Conservation (phyloP, 2,329 filamentous ascomycete species). For the Claviceps pazoutovae region DNA sequence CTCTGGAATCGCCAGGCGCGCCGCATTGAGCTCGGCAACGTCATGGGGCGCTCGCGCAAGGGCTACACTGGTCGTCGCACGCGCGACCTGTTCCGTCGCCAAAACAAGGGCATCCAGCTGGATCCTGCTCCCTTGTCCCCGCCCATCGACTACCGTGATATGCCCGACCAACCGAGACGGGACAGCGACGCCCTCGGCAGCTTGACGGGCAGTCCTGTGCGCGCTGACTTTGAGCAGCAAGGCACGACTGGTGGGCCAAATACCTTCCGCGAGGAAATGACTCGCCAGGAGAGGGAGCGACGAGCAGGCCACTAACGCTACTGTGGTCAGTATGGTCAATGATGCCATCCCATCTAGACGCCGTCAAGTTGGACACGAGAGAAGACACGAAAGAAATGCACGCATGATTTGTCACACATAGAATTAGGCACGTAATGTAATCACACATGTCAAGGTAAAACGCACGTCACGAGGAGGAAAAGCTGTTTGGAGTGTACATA, state of each 20-base stretch:
- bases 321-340: too few species aligned
- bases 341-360: too few species aligned
- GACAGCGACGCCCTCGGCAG: constrained; percentile 38
- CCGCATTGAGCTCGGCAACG: constrained; percentile 34
- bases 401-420: too few species aligned
- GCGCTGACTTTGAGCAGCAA: constrained; percentile 27
- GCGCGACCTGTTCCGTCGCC: constrained; percentile 21
- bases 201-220: constrained; percentile 32
- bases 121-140: constrained; percentile 18
- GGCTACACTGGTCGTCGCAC: constrained; percentile 30
- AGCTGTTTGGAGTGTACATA: too few species aligned
- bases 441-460: too few species aligned
- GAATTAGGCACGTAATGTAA: too few species aligned
- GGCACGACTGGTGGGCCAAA: constrained; percentile 23
- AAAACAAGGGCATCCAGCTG: constrained; percentile 31
- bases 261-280: constrained; percentile 35
- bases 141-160: constrained; percentile 14
- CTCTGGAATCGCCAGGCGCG: constrained; percentile 41
- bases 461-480: too few species aligned
- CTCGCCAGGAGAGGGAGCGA: constrained; percentile 25
- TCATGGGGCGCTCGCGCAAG: constrained; percentile 32
- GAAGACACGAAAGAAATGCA: too few species aligned
- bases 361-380: too few species aligned
- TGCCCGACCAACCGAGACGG: constrained; percentile 11
- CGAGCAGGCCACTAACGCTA: background rate